Conservation (phyloP, 164 flowering plant genomes). For the Saururus chinensis region DNA sequence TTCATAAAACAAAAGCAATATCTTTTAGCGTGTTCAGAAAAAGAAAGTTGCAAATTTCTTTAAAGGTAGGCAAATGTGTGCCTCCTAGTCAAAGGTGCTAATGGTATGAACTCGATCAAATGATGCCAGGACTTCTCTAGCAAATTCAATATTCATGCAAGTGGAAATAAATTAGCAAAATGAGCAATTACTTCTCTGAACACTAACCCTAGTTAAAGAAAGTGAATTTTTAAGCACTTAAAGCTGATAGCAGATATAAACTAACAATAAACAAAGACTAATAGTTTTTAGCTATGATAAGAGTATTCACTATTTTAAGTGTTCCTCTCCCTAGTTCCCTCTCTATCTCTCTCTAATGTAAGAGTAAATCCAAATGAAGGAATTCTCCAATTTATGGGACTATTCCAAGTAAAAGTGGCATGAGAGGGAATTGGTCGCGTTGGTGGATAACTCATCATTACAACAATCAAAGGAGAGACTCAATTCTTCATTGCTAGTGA, state of each 20-base stretch:
- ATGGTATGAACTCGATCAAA: background rate
- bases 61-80: too few species aligned
- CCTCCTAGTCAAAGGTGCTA: background rate
- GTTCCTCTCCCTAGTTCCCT: background rate
- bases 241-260: background rate
- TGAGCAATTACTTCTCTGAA: background rate
- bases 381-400: background rate
- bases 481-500: background rate
- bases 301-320: background rate
- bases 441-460: conserved; percentile 40
- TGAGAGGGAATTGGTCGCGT: background rate
- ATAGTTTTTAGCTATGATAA: background rate
- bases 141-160: background rate
- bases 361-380: background rate
- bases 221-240: background rate
- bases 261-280: background rate
- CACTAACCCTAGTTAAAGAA: background rate
- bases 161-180: background rate
- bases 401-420: background rate
- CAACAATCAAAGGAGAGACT: conserved; percentile 27
- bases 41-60: background rate
- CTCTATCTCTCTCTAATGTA: background rate
- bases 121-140: too few species aligned
- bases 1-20: conserved; percentile 1
- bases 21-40: background rate